These are phyloP conservation scores for Stramenopiles sp. DNA, from an alignment of 352 stramenopile genomes.

Conservation along the genomic window DNA sequence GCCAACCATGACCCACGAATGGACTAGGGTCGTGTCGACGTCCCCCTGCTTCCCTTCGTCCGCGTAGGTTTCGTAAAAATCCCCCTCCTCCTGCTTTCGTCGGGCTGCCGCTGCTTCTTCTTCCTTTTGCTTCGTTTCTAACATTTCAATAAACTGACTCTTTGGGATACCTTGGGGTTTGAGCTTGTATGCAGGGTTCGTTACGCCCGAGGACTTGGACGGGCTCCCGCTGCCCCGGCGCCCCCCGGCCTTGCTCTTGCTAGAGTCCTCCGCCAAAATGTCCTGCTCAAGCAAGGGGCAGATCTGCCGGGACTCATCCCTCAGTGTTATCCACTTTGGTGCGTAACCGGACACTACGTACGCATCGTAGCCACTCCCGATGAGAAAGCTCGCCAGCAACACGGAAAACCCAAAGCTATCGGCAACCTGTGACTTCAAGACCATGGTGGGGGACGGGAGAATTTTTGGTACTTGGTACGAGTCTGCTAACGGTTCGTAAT, in stretches of 20 bases:
- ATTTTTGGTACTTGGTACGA: slow-evolving; percentile 41
- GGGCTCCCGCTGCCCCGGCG: slow-evolving; percentile 34
- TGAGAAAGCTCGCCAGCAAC: slow-evolving; percentile 63
- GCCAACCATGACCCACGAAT: slow-evolving; percentile 74
- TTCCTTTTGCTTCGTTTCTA: slow-evolving; percentile 32
- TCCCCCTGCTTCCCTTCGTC: slow-evolving; percentile 44
- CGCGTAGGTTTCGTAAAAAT: slow-evolving; percentile 19
- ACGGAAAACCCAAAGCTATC: slow-evolving; percentile 76
- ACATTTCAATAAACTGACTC: slow-evolving; percentile 36
- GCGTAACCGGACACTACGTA: slow-evolving; percentile 71
- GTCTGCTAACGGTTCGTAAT: slow-evolving; percentile 76
- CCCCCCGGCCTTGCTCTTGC: slow-evolving; percentile 20
- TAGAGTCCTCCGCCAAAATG: slow-evolving; percentile 8
- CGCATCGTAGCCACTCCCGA: slow-evolving; percentile 77
- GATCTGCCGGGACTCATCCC: slow-evolving; percentile 59
- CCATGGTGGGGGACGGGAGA: slow-evolving; percentile 56
- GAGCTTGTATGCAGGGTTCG: slow-evolving; percentile 18
- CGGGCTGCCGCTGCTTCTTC: slow-evolving; percentile 21
- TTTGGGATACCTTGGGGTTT: background rate
- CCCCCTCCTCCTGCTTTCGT: slow-evolving; percentile 23
- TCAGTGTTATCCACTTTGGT: slow-evolving; percentile 57
- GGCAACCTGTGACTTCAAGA: slow-evolving; percentile 55
- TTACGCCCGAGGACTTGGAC: slow-evolving; percentile 27
- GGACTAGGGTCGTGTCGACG: slow-evolving; percentile 44
- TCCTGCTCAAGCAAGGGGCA: slow-evolving; percentile 34